Conservation (phyloP, 805 yeast genomes). For the Hyphopichia homilentoma region DNA sequence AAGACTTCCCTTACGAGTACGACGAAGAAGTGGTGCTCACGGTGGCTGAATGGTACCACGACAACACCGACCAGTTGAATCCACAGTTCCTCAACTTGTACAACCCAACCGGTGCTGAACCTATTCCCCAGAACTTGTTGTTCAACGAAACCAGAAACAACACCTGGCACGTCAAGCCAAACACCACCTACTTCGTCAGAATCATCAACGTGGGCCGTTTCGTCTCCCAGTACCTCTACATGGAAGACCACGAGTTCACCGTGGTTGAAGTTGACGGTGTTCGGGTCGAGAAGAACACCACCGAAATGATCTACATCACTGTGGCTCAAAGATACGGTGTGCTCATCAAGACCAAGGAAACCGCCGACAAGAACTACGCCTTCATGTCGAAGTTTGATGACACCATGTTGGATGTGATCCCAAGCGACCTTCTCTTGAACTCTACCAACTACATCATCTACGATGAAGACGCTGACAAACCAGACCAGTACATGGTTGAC, state of each 20-base stretch:
- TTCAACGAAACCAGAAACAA: constrained; percentile 63
- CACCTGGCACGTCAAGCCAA: constrained; percentile 52
- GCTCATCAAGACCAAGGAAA: constrained; percentile 52
- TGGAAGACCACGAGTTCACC: constrained; percentile 40
- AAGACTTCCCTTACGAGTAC: constrained; percentile 50
- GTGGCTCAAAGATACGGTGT: constrained; percentile 83
- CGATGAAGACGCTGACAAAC: constrained; percentile 24
- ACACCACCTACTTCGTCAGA: constrained; percentile 61
- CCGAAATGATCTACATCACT: constrained; percentile 57
- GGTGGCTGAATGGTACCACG: constrained; percentile 63
- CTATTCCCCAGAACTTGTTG: constrained; percentile 64
- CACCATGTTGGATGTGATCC: constrained; percentile 68
- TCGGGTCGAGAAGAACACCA: constrained; percentile 53
- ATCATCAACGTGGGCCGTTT: constrained; percentile 67
- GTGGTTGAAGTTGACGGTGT: constrained; percentile 47
- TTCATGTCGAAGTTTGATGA: constrained; percentile 61
- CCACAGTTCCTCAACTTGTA: constrained; percentile 54
- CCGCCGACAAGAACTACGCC: constrained; percentile 47
- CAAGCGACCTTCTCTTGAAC: constrained; percentile 49
- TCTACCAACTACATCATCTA: constrained; percentile 57
- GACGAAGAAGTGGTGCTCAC: constrained; percentile 61
- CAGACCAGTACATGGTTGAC: constrained; percentile 19
- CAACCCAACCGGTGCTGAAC: constrained; percentile 85
- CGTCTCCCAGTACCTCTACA: constrained; percentile 54
- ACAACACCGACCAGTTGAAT: constrained; percentile 43